These are phyloP conservation scores for Sclerotinia trifoliorum DNA, from an alignment of 2,329 filamentous ascomycete genomes.

Conservation along the genomic window DNA sequence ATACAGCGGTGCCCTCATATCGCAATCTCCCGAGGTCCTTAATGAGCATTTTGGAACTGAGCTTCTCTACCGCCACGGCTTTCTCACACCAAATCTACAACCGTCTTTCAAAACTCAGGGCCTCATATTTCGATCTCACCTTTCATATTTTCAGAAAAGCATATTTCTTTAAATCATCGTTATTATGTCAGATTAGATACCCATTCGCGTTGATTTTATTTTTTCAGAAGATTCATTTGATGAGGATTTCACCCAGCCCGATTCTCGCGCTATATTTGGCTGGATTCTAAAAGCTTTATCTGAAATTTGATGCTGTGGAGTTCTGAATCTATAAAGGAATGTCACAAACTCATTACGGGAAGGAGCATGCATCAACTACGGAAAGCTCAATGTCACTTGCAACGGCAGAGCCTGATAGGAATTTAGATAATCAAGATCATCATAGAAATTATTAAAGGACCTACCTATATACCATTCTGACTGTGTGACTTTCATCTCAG, in stretches of 20 bases:
- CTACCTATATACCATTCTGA: no score
- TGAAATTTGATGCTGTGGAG: constrained; percentile 29
- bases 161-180: background rate
- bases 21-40: background rate
- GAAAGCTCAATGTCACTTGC: background rate
- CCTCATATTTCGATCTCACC: background rate
- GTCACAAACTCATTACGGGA: no score
- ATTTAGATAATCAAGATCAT: background rate
- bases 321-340: constrained; percentile 20
- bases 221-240: background rate
- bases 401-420: background rate
- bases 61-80: background rate
- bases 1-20: background rate
- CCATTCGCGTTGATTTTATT: background rate
- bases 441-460: rapidly evolving
- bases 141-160: background rate
- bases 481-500: background rate
- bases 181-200: constrained; percentile 6
- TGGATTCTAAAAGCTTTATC: background rate
- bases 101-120: background rate
- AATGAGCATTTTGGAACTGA: no score
- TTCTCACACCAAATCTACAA: background rate
- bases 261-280: background rate
- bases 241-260: background rate
- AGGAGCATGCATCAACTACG: background rate